phyloP scores from a whole-genome alignment of 257 asterid species.

The Solanum boliviense region DNA sequence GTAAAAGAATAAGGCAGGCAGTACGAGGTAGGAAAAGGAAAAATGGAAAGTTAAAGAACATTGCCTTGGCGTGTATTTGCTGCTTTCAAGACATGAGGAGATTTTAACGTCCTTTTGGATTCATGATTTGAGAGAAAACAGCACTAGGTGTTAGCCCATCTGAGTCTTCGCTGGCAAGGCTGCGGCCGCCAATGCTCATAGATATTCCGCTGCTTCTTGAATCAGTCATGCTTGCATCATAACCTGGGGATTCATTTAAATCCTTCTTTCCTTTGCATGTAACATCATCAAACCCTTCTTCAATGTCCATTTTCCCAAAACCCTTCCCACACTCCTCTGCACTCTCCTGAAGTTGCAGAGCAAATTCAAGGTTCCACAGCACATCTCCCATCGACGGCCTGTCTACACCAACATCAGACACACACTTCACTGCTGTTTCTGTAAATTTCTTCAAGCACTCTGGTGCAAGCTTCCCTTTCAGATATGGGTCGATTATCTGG shows the following conservation, averaged over 20 bases:
- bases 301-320: neutral
- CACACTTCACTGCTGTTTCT: neutral
- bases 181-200: neutral
- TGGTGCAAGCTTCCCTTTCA: neutral
- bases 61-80: neutral
- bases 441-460: neutral
- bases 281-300: neutral
- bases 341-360: neutral
- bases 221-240: neutral
- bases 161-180: neutral
- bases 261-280: neutral
- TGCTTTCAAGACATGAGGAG: neutral
- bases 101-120: neutral
- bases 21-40: neutral
- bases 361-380: neutral
- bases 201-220: neutral
- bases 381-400: neutral
- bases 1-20: neutral
- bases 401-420: neutral
- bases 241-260: neutral
- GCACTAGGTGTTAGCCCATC: neutral
- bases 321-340: neutral
- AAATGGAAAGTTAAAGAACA: neutral
- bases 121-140: neutral
- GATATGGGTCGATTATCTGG: neutral